Percentiles rank a stretch among this genome's conserved stretches.
These are phyloP conservation scores for Sporisorium scitamineum DNA, from an alignment of 1,284 basidiomycete species.

Conservation along the genomic window DNA sequence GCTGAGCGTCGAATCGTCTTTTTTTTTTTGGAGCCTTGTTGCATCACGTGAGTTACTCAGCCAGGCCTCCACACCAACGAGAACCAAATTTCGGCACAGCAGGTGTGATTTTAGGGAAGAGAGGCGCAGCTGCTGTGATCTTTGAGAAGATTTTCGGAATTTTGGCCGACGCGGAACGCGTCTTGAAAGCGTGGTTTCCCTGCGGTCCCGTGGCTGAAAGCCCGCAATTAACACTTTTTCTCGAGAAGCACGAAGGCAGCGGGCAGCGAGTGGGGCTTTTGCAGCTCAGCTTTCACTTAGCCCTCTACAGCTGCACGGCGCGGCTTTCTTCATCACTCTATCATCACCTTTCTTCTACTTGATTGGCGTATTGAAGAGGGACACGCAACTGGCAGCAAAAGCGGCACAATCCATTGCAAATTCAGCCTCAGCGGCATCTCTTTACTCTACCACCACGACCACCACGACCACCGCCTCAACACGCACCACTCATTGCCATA, in stretches of 20 bases:
- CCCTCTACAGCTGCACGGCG: neutral
- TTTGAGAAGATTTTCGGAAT: neutral
- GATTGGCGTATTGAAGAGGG: too few species aligned
- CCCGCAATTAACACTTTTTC: slow-evolving; percentile 45
- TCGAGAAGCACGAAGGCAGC: neutral
- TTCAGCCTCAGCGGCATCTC: neutral
- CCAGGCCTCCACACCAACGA: slow-evolving; percentile 34
- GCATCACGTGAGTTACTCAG: slow-evolving; percentile 41
- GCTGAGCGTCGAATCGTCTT: neutral
- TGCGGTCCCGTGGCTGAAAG: slow-evolving; percentile 13
- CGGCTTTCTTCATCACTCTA: neutral
- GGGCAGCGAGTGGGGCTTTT: neutral
- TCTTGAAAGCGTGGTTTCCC: slow-evolving; percentile 14
- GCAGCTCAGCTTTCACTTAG: neutral
- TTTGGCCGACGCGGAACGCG: slow-evolving; percentile 31
- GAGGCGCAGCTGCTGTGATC: neutral
- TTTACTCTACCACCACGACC: neutral
- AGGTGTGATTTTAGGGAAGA: neutral
- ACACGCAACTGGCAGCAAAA: neutral
- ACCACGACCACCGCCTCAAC: neutral
- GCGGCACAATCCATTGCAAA: neutral
- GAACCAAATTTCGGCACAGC: neutral
- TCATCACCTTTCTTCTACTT: neutral
- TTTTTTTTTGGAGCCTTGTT: neutral
- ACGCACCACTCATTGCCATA: neutral